Percentiles rank a stretch among this genome's conserved stretches.
phyloP scores from a whole-genome alignment of 1,284 basidiomycete genomes.

The Ganoderma multipileum region DNA sequence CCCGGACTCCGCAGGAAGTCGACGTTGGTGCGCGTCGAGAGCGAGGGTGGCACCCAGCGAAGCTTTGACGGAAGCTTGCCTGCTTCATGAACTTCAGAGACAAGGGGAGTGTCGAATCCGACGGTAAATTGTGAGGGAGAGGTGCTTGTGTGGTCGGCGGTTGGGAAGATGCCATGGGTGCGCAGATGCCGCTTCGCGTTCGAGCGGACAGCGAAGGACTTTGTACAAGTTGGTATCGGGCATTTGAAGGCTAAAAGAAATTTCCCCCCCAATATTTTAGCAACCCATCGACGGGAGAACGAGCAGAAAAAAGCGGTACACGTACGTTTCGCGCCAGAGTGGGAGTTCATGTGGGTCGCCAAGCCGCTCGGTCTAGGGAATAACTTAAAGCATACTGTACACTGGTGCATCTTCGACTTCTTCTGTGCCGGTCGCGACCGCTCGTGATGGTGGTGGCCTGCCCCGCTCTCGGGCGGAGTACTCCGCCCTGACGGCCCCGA shows the following conservation, averaged over 20 bases:
- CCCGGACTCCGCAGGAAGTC: slow-evolving; percentile 35
- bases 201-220: slow-evolving; percentile 67
- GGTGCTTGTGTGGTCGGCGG: slow-evolving; percentile 38
- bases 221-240: slow-evolving; percentile 57
- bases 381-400: slow-evolving; percentile 60
- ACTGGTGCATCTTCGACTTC: slow-evolving; percentile 60
- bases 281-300: neutral
- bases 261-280: neutral
- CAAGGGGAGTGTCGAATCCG: slow-evolving; percentile 53
- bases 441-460: slow-evolving; percentile 27
- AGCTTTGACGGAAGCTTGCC: slow-evolving; percentile 49
- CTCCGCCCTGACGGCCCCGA: slow-evolving; percentile 16
- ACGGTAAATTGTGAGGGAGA: slow-evolving; percentile 46
- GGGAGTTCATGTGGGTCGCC: slow-evolving; percentile 75
- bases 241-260: slow-evolving; percentile 58
- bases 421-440: slow-evolving; percentile 41
- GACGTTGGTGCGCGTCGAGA: slow-evolving; percentile 41
- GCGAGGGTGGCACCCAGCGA: slow-evolving; percentile 51
- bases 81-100: slow-evolving; percentile 49
- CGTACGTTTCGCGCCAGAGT: slow-evolving; percentile 71
- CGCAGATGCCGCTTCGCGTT: slow-evolving; percentile 71
- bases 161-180: slow-evolving; percentile 52
- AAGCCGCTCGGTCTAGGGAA: slow-evolving; percentile 75
- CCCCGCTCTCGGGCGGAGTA: slow-evolving; percentile 20
- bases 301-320: slow-evolving; percentile 21